Evolutionary conservation across 352 stramenopile genomes (phyloP).

Genomic region (Phytopythium vexans): DNA sequence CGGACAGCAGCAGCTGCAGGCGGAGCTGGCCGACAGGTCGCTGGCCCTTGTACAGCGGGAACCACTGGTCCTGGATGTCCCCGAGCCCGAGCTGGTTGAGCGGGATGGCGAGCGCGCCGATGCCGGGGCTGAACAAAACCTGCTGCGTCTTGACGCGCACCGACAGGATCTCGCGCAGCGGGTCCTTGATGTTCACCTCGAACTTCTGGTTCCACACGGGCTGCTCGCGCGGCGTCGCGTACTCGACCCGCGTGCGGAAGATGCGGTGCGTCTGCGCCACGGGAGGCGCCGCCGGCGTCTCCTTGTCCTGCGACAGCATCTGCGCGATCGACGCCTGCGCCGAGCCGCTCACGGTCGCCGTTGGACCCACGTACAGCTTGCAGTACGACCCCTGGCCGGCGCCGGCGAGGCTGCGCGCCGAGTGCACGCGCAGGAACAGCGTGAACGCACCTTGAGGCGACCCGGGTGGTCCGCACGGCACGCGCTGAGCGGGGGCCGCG

Average conservation of each 20-base stretch:
- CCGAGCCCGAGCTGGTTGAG: slow-evolving; percentile 48
- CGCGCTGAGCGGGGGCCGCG: not conserved
- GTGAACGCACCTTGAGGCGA: slow-evolving; percentile 31
- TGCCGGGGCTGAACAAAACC: slow-evolving; percentile 54
- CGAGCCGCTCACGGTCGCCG: slow-evolving; percentile 38
- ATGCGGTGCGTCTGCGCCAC: slow-evolving; percentile 26
- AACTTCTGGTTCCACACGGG: slow-evolving; percentile 83
- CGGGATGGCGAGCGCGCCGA: slow-evolving; percentile 56
- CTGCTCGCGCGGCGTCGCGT: slow-evolving; percentile 19
- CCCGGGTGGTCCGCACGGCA: slow-evolving; percentile 6
- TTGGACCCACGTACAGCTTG: slow-evolving; percentile 68
- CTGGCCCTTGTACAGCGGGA: slow-evolving; percentile 51
- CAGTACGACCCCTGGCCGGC: slow-evolving; percentile 53
- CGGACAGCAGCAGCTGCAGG: slow-evolving; percentile 47
- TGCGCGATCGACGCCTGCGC: slow-evolving; percentile 22
- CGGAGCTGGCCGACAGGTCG: slow-evolving; percentile 38
- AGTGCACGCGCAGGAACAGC: slow-evolving; percentile 69
- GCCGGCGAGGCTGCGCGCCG: slow-evolving; percentile 39
- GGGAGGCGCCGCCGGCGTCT: not conserved
- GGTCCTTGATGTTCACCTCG: slow-evolving; percentile 45
- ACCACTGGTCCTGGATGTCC: slow-evolving; percentile 46
- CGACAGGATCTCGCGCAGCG: slow-evolving; percentile 48
- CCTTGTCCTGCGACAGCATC: slow-evolving; percentile 8
- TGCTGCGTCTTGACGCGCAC: slow-evolving; percentile 75
- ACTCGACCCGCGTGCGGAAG: slow-evolving; percentile 60